phyloP scores from a whole-genome alignment of 805 yeast species.

The Candida ponderosae region DNA sequence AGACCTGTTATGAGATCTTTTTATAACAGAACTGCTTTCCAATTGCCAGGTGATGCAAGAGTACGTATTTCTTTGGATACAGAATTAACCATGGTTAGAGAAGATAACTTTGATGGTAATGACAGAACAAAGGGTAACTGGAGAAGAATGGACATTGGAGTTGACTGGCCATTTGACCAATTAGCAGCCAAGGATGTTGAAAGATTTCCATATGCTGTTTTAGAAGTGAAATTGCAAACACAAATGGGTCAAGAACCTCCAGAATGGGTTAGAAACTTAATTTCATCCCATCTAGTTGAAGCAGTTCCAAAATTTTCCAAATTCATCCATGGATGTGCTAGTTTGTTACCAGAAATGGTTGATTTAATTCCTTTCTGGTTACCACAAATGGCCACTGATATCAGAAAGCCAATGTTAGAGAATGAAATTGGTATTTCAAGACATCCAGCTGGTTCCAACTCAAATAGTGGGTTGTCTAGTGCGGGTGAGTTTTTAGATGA shows the following conservation, averaged over 20 bases:
- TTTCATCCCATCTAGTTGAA: constrained; percentile 88
- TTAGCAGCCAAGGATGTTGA: constrained; percentile 79
- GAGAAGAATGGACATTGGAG: constrained; percentile 98
- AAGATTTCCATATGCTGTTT: constrained; percentile 94
- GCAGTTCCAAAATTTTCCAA: constrained; percentile 98
- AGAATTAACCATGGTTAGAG: constrained; percentile 94
- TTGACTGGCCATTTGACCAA: constrained; percentile 90
- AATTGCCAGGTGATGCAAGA: constrained; percentile 98
- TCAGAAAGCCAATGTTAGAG: constrained; percentile 67
- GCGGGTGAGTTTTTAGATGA: constrained; percentile 59
- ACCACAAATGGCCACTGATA: constrained; percentile 95
- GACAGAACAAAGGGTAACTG: constrained; percentile 90
- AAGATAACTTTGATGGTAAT: constrained; percentile 89
- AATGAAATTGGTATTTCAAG: constrained; percentile 24
- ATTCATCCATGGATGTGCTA: constrained; percentile 93
- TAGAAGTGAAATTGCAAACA: constrained; percentile 95
- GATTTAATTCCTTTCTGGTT: constrained; percentile 92
- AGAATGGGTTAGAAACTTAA: constrained; percentile 90
- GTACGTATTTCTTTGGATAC: constrained; percentile 98
- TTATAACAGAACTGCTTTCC: constrained; percentile 97
- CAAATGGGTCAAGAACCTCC: constrained; percentile 99
- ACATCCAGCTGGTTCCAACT: constrained; percentile 13
- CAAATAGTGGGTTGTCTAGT: constrained; percentile 25
- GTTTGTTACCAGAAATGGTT: constrained; percentile 79
- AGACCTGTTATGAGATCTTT: constrained; percentile 95